Evolutionary conservation across 495 filamentous ascomycete genomes (phyloP).

Genomic region (Podospora tetraspora): DNA sequence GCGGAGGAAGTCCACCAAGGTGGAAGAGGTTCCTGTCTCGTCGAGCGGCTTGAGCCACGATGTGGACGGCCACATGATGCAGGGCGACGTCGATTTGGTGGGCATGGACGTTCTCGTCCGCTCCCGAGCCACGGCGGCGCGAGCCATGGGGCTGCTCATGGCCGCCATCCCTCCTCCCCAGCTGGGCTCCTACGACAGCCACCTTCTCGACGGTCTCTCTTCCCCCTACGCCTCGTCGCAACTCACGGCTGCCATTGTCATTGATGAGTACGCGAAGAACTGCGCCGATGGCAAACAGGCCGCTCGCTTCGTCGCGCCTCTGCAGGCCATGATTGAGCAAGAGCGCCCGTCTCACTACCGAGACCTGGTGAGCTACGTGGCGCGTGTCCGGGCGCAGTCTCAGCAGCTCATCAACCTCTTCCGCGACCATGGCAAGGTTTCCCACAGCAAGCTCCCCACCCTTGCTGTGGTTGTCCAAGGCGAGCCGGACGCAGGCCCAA

Average conservation of each 20-base stretch:
- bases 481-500: conserved; percentile 80
- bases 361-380: conserved; percentile 81
- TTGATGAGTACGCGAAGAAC: conserved; percentile 80
- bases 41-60: conserved; percentile 63
- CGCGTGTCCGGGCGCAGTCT: conserved; percentile 84
- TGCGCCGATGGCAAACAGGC: conserved; percentile 34
- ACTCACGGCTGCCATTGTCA: conserved; percentile 71
- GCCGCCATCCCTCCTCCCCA: conserved; percentile 49
- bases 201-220: conserved; percentile 57
- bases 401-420: conserved; percentile 84
- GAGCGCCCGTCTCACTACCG: conserved; percentile 78
- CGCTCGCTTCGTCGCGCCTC: conserved; percentile 46
- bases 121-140: conserved; percentile 79
- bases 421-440: conserved; percentile 75
- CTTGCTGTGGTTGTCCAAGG: conserved; percentile 90
- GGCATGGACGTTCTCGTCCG: conserved; percentile 81
- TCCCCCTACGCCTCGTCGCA: conserved; percentile 79
- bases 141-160: conserved; percentile 74
- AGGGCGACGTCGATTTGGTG: conserved; percentile 90
- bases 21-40: conserved; percentile 57
- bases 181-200: conserved; percentile 48
- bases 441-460: conserved; percentile 62
- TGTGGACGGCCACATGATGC: conserved; percentile 96
- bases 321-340: conserved; percentile 70
- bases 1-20: conserved; percentile 76